These are phyloP conservation scores for Oryza rufipogon DNA, from an alignment of 176 grass and related monocot genomes.

Conservation along the genomic window DNA sequence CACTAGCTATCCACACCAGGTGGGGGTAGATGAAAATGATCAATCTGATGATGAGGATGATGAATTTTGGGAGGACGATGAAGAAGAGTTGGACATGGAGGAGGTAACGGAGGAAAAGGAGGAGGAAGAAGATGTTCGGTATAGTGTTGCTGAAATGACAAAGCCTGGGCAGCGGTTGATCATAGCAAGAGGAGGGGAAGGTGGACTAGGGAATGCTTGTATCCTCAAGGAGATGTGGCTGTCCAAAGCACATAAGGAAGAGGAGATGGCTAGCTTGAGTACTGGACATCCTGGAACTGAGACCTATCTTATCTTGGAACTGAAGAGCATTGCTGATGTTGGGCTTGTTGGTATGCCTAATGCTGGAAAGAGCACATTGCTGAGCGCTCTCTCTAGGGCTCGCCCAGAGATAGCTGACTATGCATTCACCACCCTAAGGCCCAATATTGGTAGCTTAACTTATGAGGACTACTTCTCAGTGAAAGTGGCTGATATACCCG, in stretches of 20 bases:
- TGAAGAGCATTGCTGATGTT: conserved; percentile 92
- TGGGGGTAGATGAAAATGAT: conserved; percentile 35
- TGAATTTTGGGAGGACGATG: conserved; percentile 45
- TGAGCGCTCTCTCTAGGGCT: conserved; percentile 75
- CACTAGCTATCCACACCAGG: conserved; percentile 8
- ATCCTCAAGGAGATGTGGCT: conserved; percentile 45
- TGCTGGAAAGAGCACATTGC: conserved; percentile 85
- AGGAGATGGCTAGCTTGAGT: conserved; percentile 40
- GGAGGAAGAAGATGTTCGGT: conserved; percentile 52
- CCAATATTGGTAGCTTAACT: conserved; percentile 79
- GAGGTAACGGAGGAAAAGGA: conserved; percentile 22
- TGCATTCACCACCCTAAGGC: conserved; percentile 81
- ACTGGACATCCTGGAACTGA: conserved; percentile 63
- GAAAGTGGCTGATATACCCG: conserved; percentile 88
- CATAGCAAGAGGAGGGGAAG: conserved; percentile 74
- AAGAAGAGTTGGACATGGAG: conserved; percentile 21
- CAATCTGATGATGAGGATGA: conserved; percentile 35
- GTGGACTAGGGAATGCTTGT: conserved; percentile 69
- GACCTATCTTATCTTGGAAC: conserved; percentile 72
- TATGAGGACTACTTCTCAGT: conserved; percentile 74
- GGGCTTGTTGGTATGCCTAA: conserved; percentile 89
- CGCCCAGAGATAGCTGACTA: conserved; percentile 71
- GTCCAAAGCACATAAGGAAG: conserved; percentile 45
- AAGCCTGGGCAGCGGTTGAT: conserved; percentile 67
- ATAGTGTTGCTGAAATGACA: conserved; percentile 81